These are phyloP conservation scores for Nemania abortiva DNA, from an alignment of 2,329 filamentous ascomycete genomes.

Conservation along the genomic window DNA sequence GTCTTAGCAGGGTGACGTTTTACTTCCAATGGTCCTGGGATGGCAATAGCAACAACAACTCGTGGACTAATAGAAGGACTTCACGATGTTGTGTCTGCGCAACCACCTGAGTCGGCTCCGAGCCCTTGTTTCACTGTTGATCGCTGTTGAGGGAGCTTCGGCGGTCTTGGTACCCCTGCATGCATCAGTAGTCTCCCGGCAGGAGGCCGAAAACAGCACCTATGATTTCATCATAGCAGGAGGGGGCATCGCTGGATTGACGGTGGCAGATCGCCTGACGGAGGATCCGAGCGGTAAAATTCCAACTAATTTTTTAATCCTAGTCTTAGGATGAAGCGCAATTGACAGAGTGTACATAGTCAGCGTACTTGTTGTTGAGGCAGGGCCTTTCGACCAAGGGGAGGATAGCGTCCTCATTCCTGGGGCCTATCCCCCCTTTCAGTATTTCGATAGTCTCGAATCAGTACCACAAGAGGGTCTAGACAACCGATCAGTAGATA, in stretches of 20 bases:
- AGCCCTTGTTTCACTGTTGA: too few species aligned
- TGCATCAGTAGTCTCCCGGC: slow-evolving; percentile 21
- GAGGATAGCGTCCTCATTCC: slow-evolving; percentile 35
- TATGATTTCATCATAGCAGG: slow-evolving; percentile 42
- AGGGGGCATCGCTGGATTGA: slow-evolving; percentile 39
- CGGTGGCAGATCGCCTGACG: slow-evolving; percentile 40
- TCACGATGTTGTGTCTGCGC: too few species aligned
- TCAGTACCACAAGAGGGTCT: slow-evolving; percentile 33
- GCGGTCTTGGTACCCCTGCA: slow-evolving; percentile 2
- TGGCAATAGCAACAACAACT: too few species aligned
- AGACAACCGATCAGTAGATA: slow-evolving; percentile 45
- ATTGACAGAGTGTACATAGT: slow-evolving; percentile 23
- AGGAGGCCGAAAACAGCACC: slow-evolving; percentile 14
- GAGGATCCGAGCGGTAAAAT: slow-evolving; percentile 31
- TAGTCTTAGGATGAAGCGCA: slow-evolving; percentile 8
- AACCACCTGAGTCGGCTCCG: too few species aligned
- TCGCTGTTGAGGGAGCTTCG: too few species aligned
- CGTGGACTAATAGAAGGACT: too few species aligned
- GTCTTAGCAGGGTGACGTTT: too few species aligned
- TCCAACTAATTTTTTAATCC: neutral
- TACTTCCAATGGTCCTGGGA: too few species aligned
- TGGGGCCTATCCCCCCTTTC: slow-evolving; percentile 30
- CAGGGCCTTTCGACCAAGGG: slow-evolving; percentile 36
- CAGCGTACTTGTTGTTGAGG: slow-evolving; percentile 38
- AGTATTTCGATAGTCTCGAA: slow-evolving; percentile 28